Evolutionary conservation across 208 protist genomes (phyloP), one percentile per base, ranked within the genome.

Genomic region (Angomonas deanei): DNA sequence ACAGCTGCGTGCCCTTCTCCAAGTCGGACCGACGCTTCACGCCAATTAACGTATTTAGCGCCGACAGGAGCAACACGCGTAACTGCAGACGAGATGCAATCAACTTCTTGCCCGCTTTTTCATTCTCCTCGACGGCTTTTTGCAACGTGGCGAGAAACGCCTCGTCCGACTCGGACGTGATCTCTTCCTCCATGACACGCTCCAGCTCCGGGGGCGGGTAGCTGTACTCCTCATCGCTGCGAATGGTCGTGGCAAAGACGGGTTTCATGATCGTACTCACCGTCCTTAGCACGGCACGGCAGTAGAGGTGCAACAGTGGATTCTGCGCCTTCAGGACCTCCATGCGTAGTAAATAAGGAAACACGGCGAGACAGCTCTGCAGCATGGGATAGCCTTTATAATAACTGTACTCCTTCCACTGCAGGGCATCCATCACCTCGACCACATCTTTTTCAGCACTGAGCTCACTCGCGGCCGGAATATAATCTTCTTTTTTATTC

Each of bases 181-280:
- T 27, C 23, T 30, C 50, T 26, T 88, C 79, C 23, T 69, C 57
- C 47, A 69, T 60, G 10, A 83, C 70, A 32, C 64, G 48, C 67
- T 88, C 72, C 28, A 91, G 57, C 59, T 85, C 81, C 17, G 74
- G 76, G 26, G 85, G 79, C 52, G 72, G 72, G 17, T 74, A 66
- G 72, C 80, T 66, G 74, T 91, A 91, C 75, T 93, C 87, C 80
- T 93, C 87, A 42, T 93, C 87, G 68, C 75, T 82, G 57, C 82
- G 87, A 56, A 91, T 86, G 11, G 74, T 72, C 2, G 84, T 91
- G 19, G 77, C 72, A 69, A 87, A 84, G 56, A 85, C 75, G 50
- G 82, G 76, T 70, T 75, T 72, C 68, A 86, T 58, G 0, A 90
- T 62, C 49, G 69, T 58, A 52, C 89, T 81, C 8, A 93, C 64